phyloP scores from a whole-genome alignment of 83 land plant species.

The Picea mariana region DNA sequence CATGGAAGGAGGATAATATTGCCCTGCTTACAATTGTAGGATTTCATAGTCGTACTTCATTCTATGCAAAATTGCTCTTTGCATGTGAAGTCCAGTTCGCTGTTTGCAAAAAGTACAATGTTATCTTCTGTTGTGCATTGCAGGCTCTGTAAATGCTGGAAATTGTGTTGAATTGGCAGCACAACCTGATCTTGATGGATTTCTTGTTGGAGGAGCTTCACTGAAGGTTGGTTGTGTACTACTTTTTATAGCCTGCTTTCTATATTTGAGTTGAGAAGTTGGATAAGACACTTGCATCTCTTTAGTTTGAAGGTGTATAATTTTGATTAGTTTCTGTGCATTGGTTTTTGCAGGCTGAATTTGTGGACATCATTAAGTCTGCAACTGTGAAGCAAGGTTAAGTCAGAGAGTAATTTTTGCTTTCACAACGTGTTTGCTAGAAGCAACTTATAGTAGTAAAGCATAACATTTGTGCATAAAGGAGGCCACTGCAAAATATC shows the following conservation, averaged over 20 bases:
- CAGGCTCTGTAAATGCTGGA: slow-evolving; percentile 88
- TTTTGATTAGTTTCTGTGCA: slow-evolving; percentile 10
- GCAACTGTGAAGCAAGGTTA: slow-evolving; percentile 26
- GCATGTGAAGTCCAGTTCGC: not conserved
- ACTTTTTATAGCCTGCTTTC: not conserved
- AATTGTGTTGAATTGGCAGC: slow-evolving; percentile 75
- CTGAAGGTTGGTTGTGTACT: slow-evolving; percentile 58
- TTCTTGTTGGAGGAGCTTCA: slow-evolving; percentile 96
- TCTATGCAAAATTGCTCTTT: not conserved
- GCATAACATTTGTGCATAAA: no score
- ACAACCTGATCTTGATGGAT: slow-evolving; percentile 91
- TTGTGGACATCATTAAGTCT: slow-evolving; percentile 50
- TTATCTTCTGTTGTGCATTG: not conserved
- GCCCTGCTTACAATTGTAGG: not conserved
- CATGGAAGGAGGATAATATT: no score
- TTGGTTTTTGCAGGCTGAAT: slow-evolving; percentile 31
- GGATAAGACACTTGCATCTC: not conserved
- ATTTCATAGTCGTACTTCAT: not conserved
- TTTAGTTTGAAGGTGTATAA: not conserved
- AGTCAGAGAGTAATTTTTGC: not conserved
- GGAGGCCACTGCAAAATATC: no score
- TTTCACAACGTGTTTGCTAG: no score
- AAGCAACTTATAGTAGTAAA: no score
- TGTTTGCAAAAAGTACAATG: not conserved
- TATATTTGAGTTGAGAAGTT: not conserved